Evolutionary conservation across 441 rosid species (phyloP).

Genomic region (Euphorbia celastroides): DNA sequence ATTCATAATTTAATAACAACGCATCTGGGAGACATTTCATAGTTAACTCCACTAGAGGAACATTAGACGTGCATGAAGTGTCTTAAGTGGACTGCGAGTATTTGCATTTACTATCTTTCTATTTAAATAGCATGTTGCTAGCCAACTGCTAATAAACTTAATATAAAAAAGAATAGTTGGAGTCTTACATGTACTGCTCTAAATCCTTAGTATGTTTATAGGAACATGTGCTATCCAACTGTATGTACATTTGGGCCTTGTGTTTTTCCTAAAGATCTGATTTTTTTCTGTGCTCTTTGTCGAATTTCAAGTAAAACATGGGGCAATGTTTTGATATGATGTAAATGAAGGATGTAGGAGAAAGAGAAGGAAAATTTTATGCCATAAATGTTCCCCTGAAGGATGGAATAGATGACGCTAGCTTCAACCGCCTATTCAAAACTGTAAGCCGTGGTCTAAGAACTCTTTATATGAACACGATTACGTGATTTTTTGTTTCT

Average conservation of each 20-base stretch:
- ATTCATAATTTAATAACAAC: too few species aligned
- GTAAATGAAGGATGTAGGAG: constrained; percentile 84
- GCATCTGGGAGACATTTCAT: too few species aligned
- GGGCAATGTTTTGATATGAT: constrained; percentile 24
- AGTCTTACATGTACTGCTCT: neutral
- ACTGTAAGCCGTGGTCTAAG: constrained; percentile 49
- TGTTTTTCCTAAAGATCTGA: neutral
- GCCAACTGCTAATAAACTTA: neutral
- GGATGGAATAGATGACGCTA: constrained; percentile 94
- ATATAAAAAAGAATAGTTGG: neutral
- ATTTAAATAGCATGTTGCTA: neutral
- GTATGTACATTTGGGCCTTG: neutral
- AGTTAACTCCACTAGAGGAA: too few species aligned
- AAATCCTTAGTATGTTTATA: neutral
- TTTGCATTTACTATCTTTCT: too few species aligned
- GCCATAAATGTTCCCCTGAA: constrained; percentile 95
- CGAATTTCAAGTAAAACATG: constrained; percentile 18
- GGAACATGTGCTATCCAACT: neutral
- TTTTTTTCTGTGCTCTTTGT: constrained; percentile 12
- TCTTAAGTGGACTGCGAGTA: neutral
- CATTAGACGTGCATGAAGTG: neutral
- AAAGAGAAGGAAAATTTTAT: constrained; percentile 89
- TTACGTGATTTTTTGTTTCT: too few species aligned
- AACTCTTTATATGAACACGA: constrained; percentile 2
- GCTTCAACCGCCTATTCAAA: constrained; percentile 93